phyloP scores from a whole-genome alignment of 176 grass and related monocot genomes.

The Sorghum bicolor region Sorghum_bicolor_NCBIv3 NC_012872.2:73579501-73580000 shows the following conservation, averaged over 20 bases:
- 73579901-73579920: conserved; percentile 41
- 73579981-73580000: conserved; percentile 33
- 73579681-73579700: conserved; percentile 54
- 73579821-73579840: not conserved
- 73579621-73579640: conserved; percentile 56
- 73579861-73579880: conserved; percentile 7
- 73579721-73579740: conserved; percentile 37
- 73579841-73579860: not conserved
- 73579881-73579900: conserved; percentile 43
- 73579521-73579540: conserved; percentile 59
- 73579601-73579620: conserved; percentile 59
- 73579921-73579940: conserved; percentile 41
- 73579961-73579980: conserved; percentile 10
- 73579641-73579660: conserved; percentile 20
- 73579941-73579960: not conserved
- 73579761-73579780: conserved; percentile 74
- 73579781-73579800: conserved; percentile 41
- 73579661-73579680: conserved; percentile 75
- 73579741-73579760: conserved; percentile 59
- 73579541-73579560: conserved; percentile 53
- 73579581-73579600: conserved; percentile 58
- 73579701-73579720: conserved; percentile 7
- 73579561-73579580: conserved; percentile 79
- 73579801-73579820: not conserved
- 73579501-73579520: conserved; percentile 63